Evolutionary conservation across 202 grass and related monocot species (phyloP).

Genomic region (Panicum hallii): DNA sequence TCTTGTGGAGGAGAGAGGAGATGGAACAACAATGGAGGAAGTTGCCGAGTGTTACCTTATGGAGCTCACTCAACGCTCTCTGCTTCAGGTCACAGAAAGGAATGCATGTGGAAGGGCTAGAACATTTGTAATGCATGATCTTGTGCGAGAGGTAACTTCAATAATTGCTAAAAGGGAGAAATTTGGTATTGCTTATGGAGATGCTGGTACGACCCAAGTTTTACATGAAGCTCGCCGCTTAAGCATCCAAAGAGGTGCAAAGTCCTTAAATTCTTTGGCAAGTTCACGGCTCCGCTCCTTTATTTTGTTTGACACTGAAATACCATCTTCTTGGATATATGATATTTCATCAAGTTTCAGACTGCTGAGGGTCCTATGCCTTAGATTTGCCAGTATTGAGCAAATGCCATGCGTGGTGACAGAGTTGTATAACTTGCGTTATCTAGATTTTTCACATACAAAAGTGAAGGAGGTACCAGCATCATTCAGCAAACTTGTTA

Average conservation of each 20-base stretch:
- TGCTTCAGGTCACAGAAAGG: slow-evolving; percentile 54
- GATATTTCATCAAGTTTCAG: slow-evolving; percentile 45
- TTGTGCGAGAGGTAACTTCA: slow-evolving; percentile 45
- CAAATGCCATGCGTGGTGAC: slow-evolving; percentile 39
- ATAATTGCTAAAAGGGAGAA: slow-evolving; percentile 48
- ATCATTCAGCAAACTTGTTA: slow-evolving; percentile 51
- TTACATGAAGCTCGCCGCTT: slow-evolving; percentile 27
- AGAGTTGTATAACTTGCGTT: slow-evolving; percentile 59
- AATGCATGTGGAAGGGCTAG: slow-evolving; percentile 51
- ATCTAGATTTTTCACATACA: slow-evolving; percentile 47
- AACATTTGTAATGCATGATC: slow-evolving; percentile 54
- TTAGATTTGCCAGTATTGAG: slow-evolving; percentile 39
- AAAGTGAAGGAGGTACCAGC: slow-evolving; percentile 48
- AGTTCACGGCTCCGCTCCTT: slow-evolving; percentile 38
- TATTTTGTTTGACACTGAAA: slow-evolving; percentile 42
- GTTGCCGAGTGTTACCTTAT: slow-evolving; percentile 49
- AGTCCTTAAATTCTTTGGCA: not conserved
- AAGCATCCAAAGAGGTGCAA: slow-evolving; percentile 29
- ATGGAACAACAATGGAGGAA: slow-evolving; percentile 55
- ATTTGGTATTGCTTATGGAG: slow-evolving; percentile 33
- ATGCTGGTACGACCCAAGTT: not conserved
- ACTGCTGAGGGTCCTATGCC: slow-evolving; percentile 44
- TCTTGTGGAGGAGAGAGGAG: slow-evolving; percentile 46
- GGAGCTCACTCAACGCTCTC: slow-evolving; percentile 57
- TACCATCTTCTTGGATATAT: slow-evolving; percentile 41